A percentile compares a stretch with the other conserved stretches of the same genome.
phyloP scores from a whole-genome alignment of 495 filamentous ascomycete genomes.

The Aspergillus homomorphus region DNA sequence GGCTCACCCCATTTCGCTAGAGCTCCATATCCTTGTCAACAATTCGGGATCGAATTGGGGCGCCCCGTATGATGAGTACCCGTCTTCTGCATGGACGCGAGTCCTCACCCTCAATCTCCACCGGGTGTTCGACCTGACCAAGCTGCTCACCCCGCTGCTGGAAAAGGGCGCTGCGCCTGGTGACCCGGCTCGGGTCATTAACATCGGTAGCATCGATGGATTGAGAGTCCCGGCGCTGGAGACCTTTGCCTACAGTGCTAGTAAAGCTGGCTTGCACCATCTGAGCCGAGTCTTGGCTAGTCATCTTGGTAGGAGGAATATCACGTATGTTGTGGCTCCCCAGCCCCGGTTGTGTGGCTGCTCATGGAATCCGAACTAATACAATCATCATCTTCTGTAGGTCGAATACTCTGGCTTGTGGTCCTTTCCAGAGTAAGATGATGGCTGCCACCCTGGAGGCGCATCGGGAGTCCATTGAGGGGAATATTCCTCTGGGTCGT shows the following conservation, averaged over 20 bases:
- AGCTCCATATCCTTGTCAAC: constrained; percentile 75
- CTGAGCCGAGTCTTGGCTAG: constrained; percentile 67
- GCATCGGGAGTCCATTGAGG: constrained; percentile 60
- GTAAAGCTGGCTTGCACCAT: constrained; percentile 73
- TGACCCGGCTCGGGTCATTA: constrained; percentile 65
- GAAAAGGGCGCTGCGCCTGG: constrained; percentile 48
- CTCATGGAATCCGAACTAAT: constrained; percentile 6
- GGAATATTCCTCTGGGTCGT: constrained; percentile 63
- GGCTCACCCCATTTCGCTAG: constrained; percentile 23
- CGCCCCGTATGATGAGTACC: constrained; percentile 64
- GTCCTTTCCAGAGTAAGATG: constrained; percentile 82
- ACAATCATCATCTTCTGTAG: constrained; percentile 15
- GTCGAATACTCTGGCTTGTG: constrained; percentile 69
- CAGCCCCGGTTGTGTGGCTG: too few species aligned
- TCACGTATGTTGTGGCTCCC: constrained; percentile 52
- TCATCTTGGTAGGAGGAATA: constrained; percentile 64
- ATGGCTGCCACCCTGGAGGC: constrained; percentile 67
- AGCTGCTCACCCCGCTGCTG: constrained; percentile 67
- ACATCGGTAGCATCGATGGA: constrained; percentile 73
- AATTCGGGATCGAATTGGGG: constrained; percentile 77
- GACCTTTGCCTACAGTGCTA: constrained; percentile 73
- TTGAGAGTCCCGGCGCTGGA: constrained; percentile 63
- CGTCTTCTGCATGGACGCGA: constrained; percentile 63
- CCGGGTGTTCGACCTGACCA: constrained; percentile 75
- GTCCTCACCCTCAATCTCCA: constrained; percentile 79